A percentile compares a stretch with the other conserved stretches of the same genome.
Conservation (phyloP, 2,329 filamentous ascomycete species). For the Neoscytalidium dimidiatum region DNA sequence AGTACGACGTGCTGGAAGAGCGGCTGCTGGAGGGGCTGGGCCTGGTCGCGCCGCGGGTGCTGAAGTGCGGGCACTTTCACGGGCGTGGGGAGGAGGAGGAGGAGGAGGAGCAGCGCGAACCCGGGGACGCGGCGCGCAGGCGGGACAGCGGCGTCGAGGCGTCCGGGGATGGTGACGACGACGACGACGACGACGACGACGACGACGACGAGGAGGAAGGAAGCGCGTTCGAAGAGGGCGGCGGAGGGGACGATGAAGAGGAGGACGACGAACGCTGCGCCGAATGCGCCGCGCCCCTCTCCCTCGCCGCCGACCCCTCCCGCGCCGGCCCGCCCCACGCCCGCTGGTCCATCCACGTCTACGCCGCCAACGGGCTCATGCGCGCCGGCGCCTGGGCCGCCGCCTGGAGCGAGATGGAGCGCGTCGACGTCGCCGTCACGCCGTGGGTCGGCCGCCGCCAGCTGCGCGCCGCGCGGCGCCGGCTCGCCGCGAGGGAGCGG, state of each 20-base stretch:
- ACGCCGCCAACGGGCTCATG: constrained; percentile 94
- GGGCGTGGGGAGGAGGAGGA: constrained; percentile 48
- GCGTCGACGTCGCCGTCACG: constrained; percentile 91
- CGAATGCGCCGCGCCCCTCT: not conserved
- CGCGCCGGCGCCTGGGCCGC: constrained; percentile 87
- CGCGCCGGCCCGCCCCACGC: constrained; percentile 35
- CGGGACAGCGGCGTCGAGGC: constrained; percentile 4
- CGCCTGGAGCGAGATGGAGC: constrained; percentile 97
- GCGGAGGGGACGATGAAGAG: constrained; percentile 24
- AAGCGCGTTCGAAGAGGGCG: no score
- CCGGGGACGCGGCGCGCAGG: not conserved
- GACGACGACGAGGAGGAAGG: constrained; percentile 24
- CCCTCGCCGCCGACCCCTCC: not conserved
- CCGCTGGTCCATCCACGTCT: constrained; percentile 81
- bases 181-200: constrained; percentile 27
- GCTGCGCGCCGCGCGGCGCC: constrained; percentile 59
- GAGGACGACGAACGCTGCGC: constrained; percentile 8
- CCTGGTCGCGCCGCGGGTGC: constrained; percentile 67
- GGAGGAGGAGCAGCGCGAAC: constrained; percentile 39
- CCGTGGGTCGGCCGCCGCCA: constrained; percentile 66
- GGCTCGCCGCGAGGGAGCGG: constrained; percentile 25
- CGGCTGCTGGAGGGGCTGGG: constrained; percentile 74
- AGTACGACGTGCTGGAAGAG: constrained; percentile 80
- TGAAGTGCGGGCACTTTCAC: constrained; percentile 78
- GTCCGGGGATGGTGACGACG: not conserved